Conservation (phyloP, 228 moss, liverwort and hornwort species). For the Sphagnum magellanicum region DNA sequence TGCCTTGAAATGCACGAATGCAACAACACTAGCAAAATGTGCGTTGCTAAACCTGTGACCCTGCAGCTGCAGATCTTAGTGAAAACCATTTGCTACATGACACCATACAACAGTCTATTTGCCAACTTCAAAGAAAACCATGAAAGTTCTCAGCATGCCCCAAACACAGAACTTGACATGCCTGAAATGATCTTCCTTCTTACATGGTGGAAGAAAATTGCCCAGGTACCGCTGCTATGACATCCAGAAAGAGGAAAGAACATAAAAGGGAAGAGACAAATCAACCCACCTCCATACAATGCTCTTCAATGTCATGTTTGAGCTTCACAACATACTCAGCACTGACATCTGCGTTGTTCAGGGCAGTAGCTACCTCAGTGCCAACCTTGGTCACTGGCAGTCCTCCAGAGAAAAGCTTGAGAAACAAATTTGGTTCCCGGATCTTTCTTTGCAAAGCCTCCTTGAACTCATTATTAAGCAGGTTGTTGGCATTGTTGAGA, state of each 20-base stretch:
- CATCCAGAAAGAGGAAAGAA: background rate
- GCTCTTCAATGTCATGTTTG: slow-evolving; percentile 92
- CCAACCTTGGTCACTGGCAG: slow-evolving; percentile 56
- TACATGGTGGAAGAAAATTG: no score
- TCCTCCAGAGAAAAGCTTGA: slow-evolving; percentile 67
- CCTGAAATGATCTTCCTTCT: no score
- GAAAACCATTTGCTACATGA: no score
- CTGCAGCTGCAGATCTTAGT: no score
- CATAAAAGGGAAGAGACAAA: no score
- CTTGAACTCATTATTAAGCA: slow-evolving; percentile 86
- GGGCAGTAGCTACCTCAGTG: slow-evolving; percentile 79
- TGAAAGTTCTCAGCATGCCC: background rate
- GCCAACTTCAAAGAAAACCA: background rate
- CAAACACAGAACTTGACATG: background rate
- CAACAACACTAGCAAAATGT: no score
- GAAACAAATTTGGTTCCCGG: slow-evolving; percentile 71
- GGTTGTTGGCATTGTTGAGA: slow-evolving; percentile 56
- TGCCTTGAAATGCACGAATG: no score
- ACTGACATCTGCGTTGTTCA: slow-evolving; percentile 89
- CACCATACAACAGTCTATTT: no score
- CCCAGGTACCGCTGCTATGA: no score
- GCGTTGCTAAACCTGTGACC: no score
- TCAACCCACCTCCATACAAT: slow-evolving; percentile 60
- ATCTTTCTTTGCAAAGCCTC: slow-evolving; percentile 82
- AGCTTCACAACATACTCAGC: slow-evolving; percentile 94